Percentiles rank a stretch among this genome's conserved stretches.
Evolutionary conservation across 208 protist genomes (phyloP).

Genomic region (Leishmania tropica): DNA sequence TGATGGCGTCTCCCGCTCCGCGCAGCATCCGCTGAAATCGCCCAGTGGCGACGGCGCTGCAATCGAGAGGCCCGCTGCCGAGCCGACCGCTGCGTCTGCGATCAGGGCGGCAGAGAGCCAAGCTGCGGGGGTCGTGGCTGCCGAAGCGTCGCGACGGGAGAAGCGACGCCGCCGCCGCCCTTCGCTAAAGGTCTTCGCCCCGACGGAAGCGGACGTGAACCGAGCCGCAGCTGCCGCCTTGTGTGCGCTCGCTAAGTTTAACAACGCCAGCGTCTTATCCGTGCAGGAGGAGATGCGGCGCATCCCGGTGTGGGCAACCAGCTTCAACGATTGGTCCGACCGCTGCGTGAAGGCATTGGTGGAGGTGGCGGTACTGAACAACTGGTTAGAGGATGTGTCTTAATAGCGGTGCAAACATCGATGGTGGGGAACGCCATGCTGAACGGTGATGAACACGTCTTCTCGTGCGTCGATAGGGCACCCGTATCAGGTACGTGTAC

Average conservation of each 20-base stretch:
- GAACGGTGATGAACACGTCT: background rate
- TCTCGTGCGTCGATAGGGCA: background rate
- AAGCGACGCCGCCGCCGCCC: background rate
- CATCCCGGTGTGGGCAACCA: constrained; percentile 43
- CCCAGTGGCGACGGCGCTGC: background rate
- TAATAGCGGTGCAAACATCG: background rate
- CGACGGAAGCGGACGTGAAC: constrained; percentile 38
- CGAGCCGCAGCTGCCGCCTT: constrained; percentile 58
- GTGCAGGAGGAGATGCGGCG: constrained; percentile 71
- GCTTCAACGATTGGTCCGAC: constrained; percentile 59
- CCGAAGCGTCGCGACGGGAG: background rate
- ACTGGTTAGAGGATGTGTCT: constrained; percentile 61
- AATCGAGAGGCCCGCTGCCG: background rate
- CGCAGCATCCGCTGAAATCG: background rate
- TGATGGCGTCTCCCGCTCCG: background rate
- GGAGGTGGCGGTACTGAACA: constrained; percentile 73
- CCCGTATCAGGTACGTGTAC: background rate
- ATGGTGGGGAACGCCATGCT: background rate
- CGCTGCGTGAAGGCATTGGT: constrained; percentile 65
- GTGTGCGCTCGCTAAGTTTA: constrained; percentile 74
- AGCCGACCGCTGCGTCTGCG: background rate
- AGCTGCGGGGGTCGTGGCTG: background rate
- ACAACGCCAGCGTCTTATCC: constrained; percentile 41
- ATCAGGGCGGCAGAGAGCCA: background rate
- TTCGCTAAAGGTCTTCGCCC: constrained; percentile 10